phyloP scores from a whole-genome alignment of 106 monocot species.

The Dioscorea dumetorum region DNA sequence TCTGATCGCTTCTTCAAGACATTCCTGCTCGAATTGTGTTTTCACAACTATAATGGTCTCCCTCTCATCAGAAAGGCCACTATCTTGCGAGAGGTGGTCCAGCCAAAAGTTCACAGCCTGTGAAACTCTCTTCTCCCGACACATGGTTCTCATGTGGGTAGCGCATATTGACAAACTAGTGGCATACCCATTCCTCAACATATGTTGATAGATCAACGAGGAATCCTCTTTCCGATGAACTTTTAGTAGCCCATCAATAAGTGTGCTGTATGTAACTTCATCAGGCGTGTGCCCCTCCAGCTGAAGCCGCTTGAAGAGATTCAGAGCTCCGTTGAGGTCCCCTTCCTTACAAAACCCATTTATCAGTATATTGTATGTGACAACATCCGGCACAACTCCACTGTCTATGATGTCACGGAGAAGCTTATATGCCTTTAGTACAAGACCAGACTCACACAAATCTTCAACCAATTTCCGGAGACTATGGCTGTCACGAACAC shows the following conservation, averaged over 20 bases:
- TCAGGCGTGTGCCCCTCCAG: conserved; percentile 49
- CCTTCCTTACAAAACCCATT: conserved; percentile 63
- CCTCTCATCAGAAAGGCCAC: conserved; percentile 22
- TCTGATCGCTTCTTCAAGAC: conserved; percentile 41
- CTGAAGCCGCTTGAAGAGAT: conserved; percentile 56
- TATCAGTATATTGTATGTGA: conserved; percentile 65
- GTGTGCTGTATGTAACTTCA: conserved; percentile 51
- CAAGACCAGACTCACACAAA: conserved; percentile 51
- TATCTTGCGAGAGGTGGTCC: conserved; percentile 24
- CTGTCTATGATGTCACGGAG: conserved; percentile 50
- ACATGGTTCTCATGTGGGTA: conserved; percentile 44
- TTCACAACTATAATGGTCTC: conserved; percentile 23
- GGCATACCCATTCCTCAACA: conserved; percentile 40
- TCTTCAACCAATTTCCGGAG: conserved; percentile 34
- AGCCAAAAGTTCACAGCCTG: conserved; percentile 70
- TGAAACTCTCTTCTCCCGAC: conserved; percentile 34
- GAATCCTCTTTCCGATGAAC: conserved; percentile 34
- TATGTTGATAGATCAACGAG: conserved; percentile 32
- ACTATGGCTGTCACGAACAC: conserved; percentile 19
- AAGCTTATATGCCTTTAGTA: conserved; percentile 77
- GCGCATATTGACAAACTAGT: conserved; percentile 45
- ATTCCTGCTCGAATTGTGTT: conserved; percentile 37
- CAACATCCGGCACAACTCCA: conserved; percentile 67
- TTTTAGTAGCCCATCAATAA: conserved; percentile 50
- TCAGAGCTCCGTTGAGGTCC: conserved; percentile 41